These are phyloP conservation scores for Blepharisma stoltei DNA, from an alignment of 73 alveolate genomes.

Conservation along the genomic window DNA sequence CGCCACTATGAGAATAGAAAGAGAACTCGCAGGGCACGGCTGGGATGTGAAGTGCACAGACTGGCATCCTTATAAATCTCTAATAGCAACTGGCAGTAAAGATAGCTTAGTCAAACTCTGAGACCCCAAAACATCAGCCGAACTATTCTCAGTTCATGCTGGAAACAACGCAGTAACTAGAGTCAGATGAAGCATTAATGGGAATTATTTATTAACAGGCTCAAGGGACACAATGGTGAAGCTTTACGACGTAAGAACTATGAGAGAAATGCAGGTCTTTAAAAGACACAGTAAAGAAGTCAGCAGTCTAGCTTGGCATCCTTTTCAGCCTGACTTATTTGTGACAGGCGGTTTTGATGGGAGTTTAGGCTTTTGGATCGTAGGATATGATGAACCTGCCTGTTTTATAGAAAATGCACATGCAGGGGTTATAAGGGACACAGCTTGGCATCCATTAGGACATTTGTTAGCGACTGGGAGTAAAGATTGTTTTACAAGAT, in stretches of 20 bases:
- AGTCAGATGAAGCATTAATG: conserved; percentile 77
- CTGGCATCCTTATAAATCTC: conserved; percentile 81
- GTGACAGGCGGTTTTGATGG: conserved; percentile 79
- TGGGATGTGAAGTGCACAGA: conserved; percentile 82
- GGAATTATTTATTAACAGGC: conserved; percentile 83
- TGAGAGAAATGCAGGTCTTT: conserved; percentile 73
- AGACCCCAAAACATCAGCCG: conserved; percentile 80
- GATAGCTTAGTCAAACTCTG: conserved; percentile 75
- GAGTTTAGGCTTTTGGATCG: conserved; percentile 70
- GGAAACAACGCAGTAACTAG: conserved; percentile 74
- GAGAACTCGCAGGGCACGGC: conserved; percentile 70
- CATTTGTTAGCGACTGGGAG: conserved; percentile 57
- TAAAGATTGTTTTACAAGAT: conserved; percentile 40
- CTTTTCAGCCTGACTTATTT: conserved; percentile 73
- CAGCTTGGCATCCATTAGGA: conserved; percentile 71
- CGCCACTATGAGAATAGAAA: conserved; percentile 60
- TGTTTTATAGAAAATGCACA: conserved; percentile 42
- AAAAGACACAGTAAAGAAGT: conserved; percentile 73
- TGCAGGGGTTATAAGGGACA: conserved; percentile 50
- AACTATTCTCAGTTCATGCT: conserved; percentile 56
- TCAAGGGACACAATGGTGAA: conserved; percentile 78
- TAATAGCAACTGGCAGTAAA: conserved; percentile 78
- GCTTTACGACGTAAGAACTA: conserved; percentile 74
- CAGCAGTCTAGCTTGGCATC: conserved; percentile 81
- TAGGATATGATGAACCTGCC: conserved; percentile 22